phyloP scores from a whole-genome alignment of 257 asterid species.

The Fraxinus pennsylvanica region DNA sequence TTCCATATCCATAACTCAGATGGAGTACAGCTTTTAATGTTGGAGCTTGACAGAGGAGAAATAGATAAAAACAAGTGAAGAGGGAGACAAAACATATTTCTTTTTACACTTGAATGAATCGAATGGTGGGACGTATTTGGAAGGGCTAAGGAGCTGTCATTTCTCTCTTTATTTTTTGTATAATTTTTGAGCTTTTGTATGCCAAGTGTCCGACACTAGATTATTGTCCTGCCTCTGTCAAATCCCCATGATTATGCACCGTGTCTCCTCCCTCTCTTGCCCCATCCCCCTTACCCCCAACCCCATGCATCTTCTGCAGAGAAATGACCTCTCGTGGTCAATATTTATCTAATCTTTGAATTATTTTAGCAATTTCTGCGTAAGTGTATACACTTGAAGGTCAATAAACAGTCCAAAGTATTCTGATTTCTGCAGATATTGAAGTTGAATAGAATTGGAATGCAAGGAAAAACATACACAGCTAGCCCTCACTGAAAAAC shows the following conservation, averaged over 20 bases:
- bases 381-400: neutral
- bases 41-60: constrained; percentile 29
- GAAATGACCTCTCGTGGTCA: constrained; percentile 42
- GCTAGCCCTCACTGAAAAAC: neutral
- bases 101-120: constrained; percentile 24
- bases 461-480: neutral
- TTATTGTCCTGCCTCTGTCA: constrained; percentile 45
- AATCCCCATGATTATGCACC: constrained; percentile 51
- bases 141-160: constrained; percentile 49
- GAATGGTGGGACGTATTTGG: constrained; percentile 20
- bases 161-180: constrained; percentile 27
- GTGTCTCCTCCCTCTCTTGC: constrained; percentile 32
- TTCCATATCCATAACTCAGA: constrained; percentile 20
- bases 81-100: constrained; percentile 27
- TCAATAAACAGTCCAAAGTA: no score
- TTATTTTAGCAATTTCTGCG: neutral
- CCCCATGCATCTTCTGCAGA: neutral
- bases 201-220: constrained; percentile 55
- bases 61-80: neutral
- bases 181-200: constrained; percentile 40
- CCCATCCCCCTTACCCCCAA: neutral
- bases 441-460: neutral
- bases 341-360: neutral
- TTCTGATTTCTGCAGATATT: neutral
- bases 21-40: constrained; percentile 37